Evolutionary conservation across 345 rosid genomes (phyloP).

Genomic region (Murraya koenigii): DNA sequence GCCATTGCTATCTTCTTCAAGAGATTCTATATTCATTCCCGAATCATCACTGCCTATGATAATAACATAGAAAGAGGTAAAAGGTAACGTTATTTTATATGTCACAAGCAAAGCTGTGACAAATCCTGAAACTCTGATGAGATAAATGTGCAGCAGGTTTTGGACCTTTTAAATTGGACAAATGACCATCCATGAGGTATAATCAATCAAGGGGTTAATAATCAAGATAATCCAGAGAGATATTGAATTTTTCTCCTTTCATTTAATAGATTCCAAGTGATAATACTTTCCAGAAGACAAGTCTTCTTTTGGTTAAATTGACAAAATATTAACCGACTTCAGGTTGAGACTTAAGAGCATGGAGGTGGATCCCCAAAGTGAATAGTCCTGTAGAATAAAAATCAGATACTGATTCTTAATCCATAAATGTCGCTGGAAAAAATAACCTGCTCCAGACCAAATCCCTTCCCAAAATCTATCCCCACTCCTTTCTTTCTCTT

Average conservation of each 20-base stretch:
- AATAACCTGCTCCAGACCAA: background rate
- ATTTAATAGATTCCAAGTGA: background rate
- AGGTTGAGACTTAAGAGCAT: background rate
- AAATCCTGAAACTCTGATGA: background rate
- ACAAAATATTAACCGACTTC: background rate
- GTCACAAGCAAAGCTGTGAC: background rate
- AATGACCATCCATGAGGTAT: background rate
- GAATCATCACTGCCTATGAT: conserved; percentile 36
- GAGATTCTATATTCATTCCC: conserved; percentile 43
- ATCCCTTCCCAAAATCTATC: background rate
- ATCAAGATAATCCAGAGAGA: background rate
- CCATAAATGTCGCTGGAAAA: background rate
- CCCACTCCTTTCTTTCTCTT: background rate
- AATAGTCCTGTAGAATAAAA: background rate
- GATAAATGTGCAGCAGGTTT: background rate
- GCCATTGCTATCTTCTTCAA: conserved; percentile 47
- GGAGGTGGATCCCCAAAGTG: background rate
- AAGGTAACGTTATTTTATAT: background rate
- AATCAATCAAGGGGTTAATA: background rate
- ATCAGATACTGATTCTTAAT: background rate
- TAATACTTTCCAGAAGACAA: background rate
- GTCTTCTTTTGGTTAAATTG: background rate
- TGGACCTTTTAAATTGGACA: background rate
- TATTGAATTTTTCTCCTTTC: background rate
- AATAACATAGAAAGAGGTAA: background rate